Percentiles rank a stretch among this genome's conserved stretches.
These are phyloP conservation scores for Fusarium clavum DNA, from an alignment of 2,329 filamentous ascomycete species.

Conservation along the genomic window DNA sequence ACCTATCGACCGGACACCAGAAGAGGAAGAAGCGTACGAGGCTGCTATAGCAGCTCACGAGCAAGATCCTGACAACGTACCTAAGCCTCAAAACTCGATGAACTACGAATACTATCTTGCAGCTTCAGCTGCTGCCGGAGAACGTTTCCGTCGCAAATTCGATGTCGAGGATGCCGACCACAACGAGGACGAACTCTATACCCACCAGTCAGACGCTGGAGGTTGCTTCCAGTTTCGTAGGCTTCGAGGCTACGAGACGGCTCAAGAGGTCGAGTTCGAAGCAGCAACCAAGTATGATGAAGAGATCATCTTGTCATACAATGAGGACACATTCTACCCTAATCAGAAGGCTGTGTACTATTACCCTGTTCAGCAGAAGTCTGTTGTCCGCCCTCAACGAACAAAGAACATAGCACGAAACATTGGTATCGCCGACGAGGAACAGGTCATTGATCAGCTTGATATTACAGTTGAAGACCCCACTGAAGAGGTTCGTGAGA, in stretches of 20 bases:
- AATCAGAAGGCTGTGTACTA: constrained; percentile 72
- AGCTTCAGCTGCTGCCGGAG: constrained; percentile 59
- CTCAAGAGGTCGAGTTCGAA: constrained; percentile 66
- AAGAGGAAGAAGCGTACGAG: constrained; percentile 65
- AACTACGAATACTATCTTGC: constrained; percentile 76
- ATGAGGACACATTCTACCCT: constrained; percentile 63
- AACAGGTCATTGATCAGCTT: constrained; percentile 66
- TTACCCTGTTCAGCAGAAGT: constrained; percentile 75
- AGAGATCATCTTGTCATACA: constrained; percentile 70
- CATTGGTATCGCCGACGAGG: constrained; percentile 61
- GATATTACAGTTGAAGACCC: constrained; percentile 68
- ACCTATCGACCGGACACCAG: constrained; percentile 67
- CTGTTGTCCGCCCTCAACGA: constrained; percentile 70
- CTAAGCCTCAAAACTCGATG: constrained; percentile 67
- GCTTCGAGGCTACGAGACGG: constrained; percentile 73
- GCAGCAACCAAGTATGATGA: constrained; percentile 71
- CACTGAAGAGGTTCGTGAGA: constrained; percentile 62
- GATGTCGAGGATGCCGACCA: constrained; percentile 67
- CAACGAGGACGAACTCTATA: constrained; percentile 67
- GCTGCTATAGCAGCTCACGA: constrained; percentile 65
- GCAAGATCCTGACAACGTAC: constrained; percentile 66
- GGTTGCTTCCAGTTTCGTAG: constrained; percentile 70
- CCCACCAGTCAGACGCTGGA: constrained; percentile 59
- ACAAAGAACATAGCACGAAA: constrained; percentile 71
- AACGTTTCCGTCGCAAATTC: constrained; percentile 70